A percentile compares a stretch with the other conserved stretches of the same genome.
Evolutionary conservation across 176 grass and related monocot genomes (phyloP).

Genomic region (Oryza meridionalis): DNA sequence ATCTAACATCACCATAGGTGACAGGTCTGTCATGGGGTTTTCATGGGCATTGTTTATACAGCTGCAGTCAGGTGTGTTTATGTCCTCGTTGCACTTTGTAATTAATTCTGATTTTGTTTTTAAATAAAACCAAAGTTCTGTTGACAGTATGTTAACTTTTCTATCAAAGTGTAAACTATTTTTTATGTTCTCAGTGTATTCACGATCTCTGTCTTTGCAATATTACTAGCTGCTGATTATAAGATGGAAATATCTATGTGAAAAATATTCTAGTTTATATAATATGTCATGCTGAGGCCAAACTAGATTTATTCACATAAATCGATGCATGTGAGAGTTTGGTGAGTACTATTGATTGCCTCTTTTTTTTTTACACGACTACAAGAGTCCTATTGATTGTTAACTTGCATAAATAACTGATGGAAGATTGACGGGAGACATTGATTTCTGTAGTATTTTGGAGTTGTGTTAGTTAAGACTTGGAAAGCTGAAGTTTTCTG

Average conservation of each 20-base stretch:
- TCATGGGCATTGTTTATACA: constrained; percentile 79
- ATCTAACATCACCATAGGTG: constrained; percentile 64
- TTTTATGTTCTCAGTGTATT: constrained; percentile 4
- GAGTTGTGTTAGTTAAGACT: not conserved
- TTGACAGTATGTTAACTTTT: constrained; percentile 23
- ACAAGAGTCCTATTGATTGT: not conserved
- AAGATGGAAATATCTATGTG: no score
- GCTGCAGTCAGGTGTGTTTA: constrained; percentile 83
- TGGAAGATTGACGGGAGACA: not conserved
- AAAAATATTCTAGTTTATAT: no score
- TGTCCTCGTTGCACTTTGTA: constrained; percentile 8
- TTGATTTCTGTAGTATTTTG: not conserved
- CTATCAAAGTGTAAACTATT: constrained; percentile 3
- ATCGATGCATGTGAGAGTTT: not conserved
- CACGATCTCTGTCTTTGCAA: constrained; percentile 5
- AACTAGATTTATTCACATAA: not conserved
- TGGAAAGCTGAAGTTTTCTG: not conserved
- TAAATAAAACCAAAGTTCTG: not conserved
- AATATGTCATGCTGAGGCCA: not conserved
- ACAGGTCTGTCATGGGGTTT: constrained; percentile 85
- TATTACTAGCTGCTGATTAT: constrained; percentile 20
- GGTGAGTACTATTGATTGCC: not conserved
- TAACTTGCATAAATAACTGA: not conserved
- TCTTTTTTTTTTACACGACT: no score
- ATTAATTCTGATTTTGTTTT: not conserved